Base-by-base conservation (phyloP, 768 basidiomycete genomes). In the Candolleomyces aberdarensis region DNA sequence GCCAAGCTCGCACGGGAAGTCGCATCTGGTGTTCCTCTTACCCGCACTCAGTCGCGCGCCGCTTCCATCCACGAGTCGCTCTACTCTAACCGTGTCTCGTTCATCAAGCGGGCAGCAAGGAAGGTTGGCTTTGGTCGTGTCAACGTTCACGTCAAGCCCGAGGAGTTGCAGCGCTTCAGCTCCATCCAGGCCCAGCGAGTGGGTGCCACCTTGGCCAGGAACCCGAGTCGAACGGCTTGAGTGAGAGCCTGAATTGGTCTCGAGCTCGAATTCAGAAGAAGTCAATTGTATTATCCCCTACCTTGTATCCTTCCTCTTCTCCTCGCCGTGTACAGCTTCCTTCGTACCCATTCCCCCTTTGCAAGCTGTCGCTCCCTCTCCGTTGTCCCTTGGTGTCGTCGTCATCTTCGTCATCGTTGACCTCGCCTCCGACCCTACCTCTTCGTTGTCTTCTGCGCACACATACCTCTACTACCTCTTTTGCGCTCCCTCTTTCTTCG, bases 81-180 rank as follows among this genome's bases (percentile, higher is more conserved):
- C 67, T 97, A 97, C 83, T 92, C 91, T 56, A 97, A 97, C 76
- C 93, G 96, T 83, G 92, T 93, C 53, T 87, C 83, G 59, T 98
- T 98, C 85, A 87, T 98, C 71, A 87, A 85, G 66, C 88, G 92
- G 60, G 92, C 92, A 50, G 88, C 83, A 60, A 85, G 88, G 74
- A 89, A 90, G 75, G 90, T 96, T 69, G 92, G 94, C 61, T 94
- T 98, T 72, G 89, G 90, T 59, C 84, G 85, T 67, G 80, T 92
- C 56, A 77, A 81, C 50, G 85, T 94, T 78, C 56, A 56, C 39
- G 40, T 61, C 31, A 88, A 87, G 76, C 86, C 88, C 39, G 88
- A 91, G 72, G 93, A 95, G 74, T 77, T 95, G 62, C 85, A 88
- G 64, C 83, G 93, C 65, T 93, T 96, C 83, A 86, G 85, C 74